These are phyloP conservation scores for Talaromyces sp. DNA, from an alignment of 2,329 filamentous ascomycete species.

Conservation along the genomic window DNA sequence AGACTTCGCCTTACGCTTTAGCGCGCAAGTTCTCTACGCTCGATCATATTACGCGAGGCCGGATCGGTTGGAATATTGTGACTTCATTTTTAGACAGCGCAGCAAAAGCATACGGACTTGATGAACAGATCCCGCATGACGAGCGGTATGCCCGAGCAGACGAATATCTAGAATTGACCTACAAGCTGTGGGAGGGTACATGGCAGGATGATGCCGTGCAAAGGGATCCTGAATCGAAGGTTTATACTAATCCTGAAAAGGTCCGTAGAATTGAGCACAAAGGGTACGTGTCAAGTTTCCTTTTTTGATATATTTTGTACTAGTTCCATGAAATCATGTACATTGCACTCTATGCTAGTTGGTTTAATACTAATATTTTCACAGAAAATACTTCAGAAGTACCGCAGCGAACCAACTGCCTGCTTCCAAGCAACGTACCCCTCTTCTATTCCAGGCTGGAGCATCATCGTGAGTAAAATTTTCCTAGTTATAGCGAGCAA, in stretches of 20 bases:
- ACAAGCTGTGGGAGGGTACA: slow-evolving; percentile 49
- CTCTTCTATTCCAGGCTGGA: slow-evolving; percentile 44
- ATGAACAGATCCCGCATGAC: slow-evolving; percentile 44
- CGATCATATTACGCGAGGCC: slow-evolving; percentile 47
- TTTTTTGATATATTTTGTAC: no score
- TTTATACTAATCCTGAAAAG: slow-evolving; percentile 28
- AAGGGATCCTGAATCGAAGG: slow-evolving; percentile 12
- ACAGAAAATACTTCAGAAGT: slow-evolving; percentile 14
- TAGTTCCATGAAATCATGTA: no score
- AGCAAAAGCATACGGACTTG: slow-evolving; percentile 42
- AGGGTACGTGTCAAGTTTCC: no score
- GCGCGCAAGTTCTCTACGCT: slow-evolving; percentile 50
- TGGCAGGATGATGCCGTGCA: slow-evolving; percentile 42
- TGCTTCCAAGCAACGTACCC: slow-evolving; percentile 35
- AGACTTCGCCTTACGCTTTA: slow-evolving; percentile 47
- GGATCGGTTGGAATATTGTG: slow-evolving; percentile 50
- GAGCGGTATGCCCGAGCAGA: slow-evolving; percentile 45
- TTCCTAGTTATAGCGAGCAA: neutral
- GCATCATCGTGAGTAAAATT: slow-evolving; percentile 25
- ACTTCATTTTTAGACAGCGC: slow-evolving; percentile 45
- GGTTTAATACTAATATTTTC: neutral
- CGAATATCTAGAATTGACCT: slow-evolving; percentile 42
- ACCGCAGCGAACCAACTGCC: slow-evolving; percentile 39
- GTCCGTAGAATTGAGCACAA: slow-evolving; percentile 35
- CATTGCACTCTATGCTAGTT: no score